Conservation (phyloP, 1,284 basidiomycete genomes). For the Pseudozyma sp. region DNA sequence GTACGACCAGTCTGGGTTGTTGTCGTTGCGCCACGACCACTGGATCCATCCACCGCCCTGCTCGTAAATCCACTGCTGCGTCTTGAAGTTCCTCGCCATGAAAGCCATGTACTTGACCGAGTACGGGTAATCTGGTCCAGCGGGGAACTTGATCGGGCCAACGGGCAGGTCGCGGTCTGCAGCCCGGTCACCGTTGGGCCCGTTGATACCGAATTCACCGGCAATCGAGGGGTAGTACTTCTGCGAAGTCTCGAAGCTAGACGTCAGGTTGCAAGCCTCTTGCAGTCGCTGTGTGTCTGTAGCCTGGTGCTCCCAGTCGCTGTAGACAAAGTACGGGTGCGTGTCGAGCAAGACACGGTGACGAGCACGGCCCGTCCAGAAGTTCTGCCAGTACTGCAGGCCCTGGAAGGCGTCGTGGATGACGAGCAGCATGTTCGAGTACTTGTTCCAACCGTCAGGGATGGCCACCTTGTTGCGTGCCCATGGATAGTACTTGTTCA, state of each 20-base stretch:
- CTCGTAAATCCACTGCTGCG: constrained; percentile 73
- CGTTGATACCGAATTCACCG: constrained; percentile 53
- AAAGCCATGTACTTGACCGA: constrained; percentile 79
- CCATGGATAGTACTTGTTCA: constrained; percentile 55
- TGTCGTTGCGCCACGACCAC: constrained; percentile 79
- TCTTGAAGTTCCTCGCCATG: constrained; percentile 85
- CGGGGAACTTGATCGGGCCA: constrained; percentile 56
- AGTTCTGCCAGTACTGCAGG: constrained; percentile 75
- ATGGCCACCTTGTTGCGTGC: constrained; percentile 57
- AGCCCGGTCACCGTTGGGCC: constrained; percentile 54
- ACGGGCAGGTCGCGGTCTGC: constrained; percentile 51
- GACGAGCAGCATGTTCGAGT: constrained; percentile 69
- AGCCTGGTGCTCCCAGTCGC: constrained; percentile 40
- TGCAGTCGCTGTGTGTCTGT: constrained; percentile 52
- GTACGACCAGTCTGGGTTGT: constrained; percentile 67
- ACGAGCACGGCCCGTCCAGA: constrained; percentile 47
- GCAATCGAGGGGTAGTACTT: constrained; percentile 58
- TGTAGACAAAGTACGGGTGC: constrained; percentile 63
- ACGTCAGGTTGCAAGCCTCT: constrained; percentile 45
- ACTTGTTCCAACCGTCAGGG: constrained; percentile 41
- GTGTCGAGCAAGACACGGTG: constrained; percentile 59
- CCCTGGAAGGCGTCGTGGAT: constrained; percentile 88
- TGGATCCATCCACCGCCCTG: constrained; percentile 77
- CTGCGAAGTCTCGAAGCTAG: constrained; percentile 40
- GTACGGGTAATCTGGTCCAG: constrained; percentile 55